A percentile compares a stretch with the other conserved stretches of the same genome.
These are phyloP conservation scores for Lojkania enalia DNA, from an alignment of 2,329 filamentous ascomycete genomes.

Conservation along the genomic window DNA sequence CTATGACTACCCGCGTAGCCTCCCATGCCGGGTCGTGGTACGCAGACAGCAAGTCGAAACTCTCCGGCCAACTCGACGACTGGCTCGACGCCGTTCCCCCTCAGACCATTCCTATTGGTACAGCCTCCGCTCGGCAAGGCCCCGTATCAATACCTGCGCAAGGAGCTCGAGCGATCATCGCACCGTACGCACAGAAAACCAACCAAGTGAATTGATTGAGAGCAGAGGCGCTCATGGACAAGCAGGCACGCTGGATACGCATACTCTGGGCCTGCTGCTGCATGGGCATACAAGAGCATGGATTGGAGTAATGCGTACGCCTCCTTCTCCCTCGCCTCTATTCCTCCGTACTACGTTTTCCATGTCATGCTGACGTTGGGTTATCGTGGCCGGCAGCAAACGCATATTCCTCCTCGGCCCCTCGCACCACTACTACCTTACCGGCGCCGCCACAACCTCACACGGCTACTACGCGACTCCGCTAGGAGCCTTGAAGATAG, in stretches of 20 bases:
- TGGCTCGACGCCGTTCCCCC: conserved; percentile 75
- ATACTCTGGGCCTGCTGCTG: conserved; percentile 89
- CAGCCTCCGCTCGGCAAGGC: conserved; percentile 44
- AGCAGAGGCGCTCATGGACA: conserved; percentile 31
- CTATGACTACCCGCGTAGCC: conserved; percentile 56
- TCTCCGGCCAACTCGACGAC: conserved; percentile 70
- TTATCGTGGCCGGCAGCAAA: conserved; percentile 57
- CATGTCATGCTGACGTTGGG: neutral
- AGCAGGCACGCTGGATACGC: conserved; percentile 87
- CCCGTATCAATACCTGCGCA: conserved; percentile 63
- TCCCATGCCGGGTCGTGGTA: conserved; percentile 92
- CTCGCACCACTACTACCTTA: conserved; percentile 83
- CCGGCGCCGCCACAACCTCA: conserved; percentile 73
- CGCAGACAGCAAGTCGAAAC: conserved; percentile 59
- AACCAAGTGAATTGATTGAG: conserved; percentile 1
- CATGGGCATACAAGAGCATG: conserved; percentile 89
- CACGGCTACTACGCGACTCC: conserved; percentile 75
- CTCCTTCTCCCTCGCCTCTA: neutral
- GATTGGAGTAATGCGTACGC: conserved; percentile 75
- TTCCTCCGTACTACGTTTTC: neutral
- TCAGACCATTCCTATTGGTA: conserved; percentile 63
- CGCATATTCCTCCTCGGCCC: conserved; percentile 91
- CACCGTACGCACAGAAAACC: conserved; percentile 67
- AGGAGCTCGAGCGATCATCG: conserved; percentile 83
- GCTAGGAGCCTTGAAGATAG: conserved; percentile 70